Evolutionary conservation across 108 stramenopile genomes (phyloP).

Genomic region (Cyclotella sp.): DNA sequence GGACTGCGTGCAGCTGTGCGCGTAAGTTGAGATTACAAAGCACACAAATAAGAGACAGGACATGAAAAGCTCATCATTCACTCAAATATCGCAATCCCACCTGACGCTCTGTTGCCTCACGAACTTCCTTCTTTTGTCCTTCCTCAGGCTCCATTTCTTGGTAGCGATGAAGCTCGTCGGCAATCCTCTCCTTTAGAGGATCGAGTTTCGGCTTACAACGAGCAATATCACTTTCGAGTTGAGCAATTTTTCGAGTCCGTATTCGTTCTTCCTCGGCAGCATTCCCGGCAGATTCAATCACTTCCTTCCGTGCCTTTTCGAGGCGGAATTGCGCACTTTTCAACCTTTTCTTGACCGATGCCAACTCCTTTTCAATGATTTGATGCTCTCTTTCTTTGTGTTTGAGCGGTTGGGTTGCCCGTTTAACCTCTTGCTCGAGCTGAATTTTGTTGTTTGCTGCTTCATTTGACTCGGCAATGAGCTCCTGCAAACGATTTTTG

Average conservation of each 20-base stretch:
- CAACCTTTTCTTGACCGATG: conserved; percentile 37
- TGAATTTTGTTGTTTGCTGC: conserved; percentile 58
- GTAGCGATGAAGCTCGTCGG: conserved; percentile 40
- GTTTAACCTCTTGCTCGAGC: conserved; percentile 66
- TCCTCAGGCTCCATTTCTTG: conserved; percentile 62
- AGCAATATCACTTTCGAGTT: conserved; percentile 55
- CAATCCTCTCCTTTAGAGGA: conserved; percentile 47
- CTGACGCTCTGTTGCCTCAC: conserved; percentile 21
- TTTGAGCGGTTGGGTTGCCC: conserved; percentile 56
- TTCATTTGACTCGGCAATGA: conserved; percentile 65
- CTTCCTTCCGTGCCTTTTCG: conserved; percentile 65
- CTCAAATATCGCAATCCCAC: neutral
- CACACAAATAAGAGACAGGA: neutral
- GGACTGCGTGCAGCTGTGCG: conserved; percentile 50
- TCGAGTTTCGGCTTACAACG: conserved; percentile 34
- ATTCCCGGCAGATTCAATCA: conserved; percentile 60
- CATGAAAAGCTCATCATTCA: neutral
- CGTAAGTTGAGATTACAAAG: neutral
- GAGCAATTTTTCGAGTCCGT: conserved; percentile 53
- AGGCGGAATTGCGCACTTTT: conserved; percentile 56
- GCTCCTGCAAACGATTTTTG: conserved; percentile 53
- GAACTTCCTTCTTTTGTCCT: conserved; percentile 40
- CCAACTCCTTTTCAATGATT: conserved; percentile 47
- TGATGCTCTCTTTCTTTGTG: conserved; percentile 50
- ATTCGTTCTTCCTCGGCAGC: conserved; percentile 68